phyloP scores from a whole-genome alignment of 345 rosid genomes.

The Draba incana region DNA sequence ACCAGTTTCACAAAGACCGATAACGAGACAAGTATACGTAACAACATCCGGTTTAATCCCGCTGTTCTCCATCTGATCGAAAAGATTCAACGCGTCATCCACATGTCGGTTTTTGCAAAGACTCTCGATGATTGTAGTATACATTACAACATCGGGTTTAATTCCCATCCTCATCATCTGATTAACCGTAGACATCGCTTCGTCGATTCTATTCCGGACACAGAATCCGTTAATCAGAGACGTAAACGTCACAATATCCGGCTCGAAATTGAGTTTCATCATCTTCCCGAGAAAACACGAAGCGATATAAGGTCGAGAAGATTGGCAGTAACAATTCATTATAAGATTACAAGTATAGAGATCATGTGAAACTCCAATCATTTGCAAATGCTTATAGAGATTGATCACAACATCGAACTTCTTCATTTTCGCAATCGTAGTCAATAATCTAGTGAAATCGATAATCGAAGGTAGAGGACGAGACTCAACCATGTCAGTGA shows the following conservation, averaged over 20 bases:
- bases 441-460: conserved; percentile 33
- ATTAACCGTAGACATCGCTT: conserved; percentile 25
- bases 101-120: conserved; percentile 29
- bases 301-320: conserved; percentile 15
- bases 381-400: conserved; percentile 19
- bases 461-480: conserved; percentile 26
- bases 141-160: conserved; percentile 28
- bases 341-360: conserved; percentile 32
- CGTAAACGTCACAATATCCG: conserved; percentile 27
- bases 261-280: conserved; percentile 38
- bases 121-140: conserved; percentile 33
- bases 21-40: conserved; percentile 25
- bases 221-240: conserved; percentile 31
- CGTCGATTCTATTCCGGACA: not conserved
- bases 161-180: conserved; percentile 22
- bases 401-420: conserved; percentile 26
- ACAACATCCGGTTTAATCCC: conserved; percentile 29
- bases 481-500: conserved; percentile 34
- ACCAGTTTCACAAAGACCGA: conserved; percentile 25
- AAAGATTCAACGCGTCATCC: conserved; percentile 24
- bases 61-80: conserved; percentile 25
- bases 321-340: conserved; percentile 25
- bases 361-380: conserved; percentile 27
- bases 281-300: conserved; percentile 32
- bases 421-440: conserved; percentile 27